Percentiles rank a stretch among this genome's conserved stretches.
Conservation (phyloP, 106 monocot species). For the Dioscorea alata region DNA sequence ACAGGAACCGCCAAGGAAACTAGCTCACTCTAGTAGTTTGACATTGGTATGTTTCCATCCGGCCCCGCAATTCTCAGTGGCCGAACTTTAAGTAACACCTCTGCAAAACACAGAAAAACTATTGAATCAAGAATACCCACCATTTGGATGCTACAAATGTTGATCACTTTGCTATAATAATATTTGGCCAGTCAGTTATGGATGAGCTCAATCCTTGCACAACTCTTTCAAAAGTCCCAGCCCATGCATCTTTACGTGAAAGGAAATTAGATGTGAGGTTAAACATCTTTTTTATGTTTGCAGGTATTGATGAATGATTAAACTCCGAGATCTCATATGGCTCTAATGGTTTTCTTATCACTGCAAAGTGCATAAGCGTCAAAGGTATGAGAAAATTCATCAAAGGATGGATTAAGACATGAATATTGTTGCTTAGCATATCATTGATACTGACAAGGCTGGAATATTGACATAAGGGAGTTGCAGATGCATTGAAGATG, state of each 20-base stretch:
- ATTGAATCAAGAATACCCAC: neutral
- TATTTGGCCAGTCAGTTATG: constrained; percentile 54
- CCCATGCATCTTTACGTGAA: constrained; percentile 71
- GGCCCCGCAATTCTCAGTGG: constrained; percentile 21
- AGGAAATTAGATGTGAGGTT: constrained; percentile 56
- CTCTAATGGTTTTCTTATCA: constrained; percentile 43
- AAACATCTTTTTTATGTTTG: constrained; percentile 72
- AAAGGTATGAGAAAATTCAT: neutral
- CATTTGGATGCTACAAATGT: neutral
- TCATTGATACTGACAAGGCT: constrained; percentile 6
- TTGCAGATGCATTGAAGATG: constrained; percentile 20
- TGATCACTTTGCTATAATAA: neutral
- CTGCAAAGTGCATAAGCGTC: constrained; percentile 14
- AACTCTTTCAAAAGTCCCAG: constrained; percentile 69
- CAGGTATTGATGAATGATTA: constrained; percentile 85
- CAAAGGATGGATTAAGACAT: neutral
- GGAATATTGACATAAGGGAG: constrained; percentile 27
- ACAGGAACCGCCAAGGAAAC: constrained; percentile 49
- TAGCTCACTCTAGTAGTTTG: constrained; percentile 69
- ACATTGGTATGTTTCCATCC: constrained; percentile 28
- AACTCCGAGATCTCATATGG: constrained; percentile 58
- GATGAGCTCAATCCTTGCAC: constrained; percentile 32
- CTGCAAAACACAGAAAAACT: constrained; percentile 17
- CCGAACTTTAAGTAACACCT: constrained; percentile 40
- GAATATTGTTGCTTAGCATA: neutral